A percentile compares a stretch with the other conserved stretches of the same genome.
These are phyloP conservation scores for Geum urbanum DNA, from an alignment of 306 rosid species.

Conservation along the genomic window DNA sequence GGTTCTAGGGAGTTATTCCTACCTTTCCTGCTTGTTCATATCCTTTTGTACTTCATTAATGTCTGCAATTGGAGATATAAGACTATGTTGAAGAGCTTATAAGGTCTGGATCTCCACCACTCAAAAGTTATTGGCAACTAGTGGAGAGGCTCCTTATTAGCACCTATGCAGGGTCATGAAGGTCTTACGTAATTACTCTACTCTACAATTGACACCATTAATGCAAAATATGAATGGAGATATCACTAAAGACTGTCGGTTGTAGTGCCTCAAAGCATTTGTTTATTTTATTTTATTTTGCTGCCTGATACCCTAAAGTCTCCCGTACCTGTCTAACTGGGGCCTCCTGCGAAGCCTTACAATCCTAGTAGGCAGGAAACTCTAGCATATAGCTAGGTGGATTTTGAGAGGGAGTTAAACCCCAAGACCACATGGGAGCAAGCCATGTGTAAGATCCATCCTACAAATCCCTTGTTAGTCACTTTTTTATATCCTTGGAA, in stretches of 20 bases:
- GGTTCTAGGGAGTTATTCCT: not conserved
- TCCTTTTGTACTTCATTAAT: not conserved
- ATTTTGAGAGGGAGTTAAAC: not conserved
- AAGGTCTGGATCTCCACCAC: not conserved
- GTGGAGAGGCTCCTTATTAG: not conserved
- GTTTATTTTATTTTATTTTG: not conserved
- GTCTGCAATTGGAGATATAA: not conserved
- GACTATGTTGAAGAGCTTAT: not conserved
- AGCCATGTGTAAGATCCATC: not conserved
- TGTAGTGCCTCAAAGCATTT: not conserved
- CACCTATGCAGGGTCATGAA: not conserved
- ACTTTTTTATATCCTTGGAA: not conserved
- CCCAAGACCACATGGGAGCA: not conserved
- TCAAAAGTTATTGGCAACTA: not conserved
- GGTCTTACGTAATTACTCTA: not conserved
- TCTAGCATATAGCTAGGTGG: not conserved
- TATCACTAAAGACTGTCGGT: not conserved
- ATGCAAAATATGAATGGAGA: not conserved
- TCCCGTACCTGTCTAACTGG: not conserved
- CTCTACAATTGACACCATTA: not conserved
- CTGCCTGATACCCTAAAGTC: not conserved
- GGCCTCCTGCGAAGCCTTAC: not conserved
- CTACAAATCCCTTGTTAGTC: not conserved
- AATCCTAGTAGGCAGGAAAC: not conserved
- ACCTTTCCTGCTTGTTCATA: not conserved